Base-by-base conservation (phyloP, 139 green algal species). In the Cymbomonas tetramitiformis region DNA sequence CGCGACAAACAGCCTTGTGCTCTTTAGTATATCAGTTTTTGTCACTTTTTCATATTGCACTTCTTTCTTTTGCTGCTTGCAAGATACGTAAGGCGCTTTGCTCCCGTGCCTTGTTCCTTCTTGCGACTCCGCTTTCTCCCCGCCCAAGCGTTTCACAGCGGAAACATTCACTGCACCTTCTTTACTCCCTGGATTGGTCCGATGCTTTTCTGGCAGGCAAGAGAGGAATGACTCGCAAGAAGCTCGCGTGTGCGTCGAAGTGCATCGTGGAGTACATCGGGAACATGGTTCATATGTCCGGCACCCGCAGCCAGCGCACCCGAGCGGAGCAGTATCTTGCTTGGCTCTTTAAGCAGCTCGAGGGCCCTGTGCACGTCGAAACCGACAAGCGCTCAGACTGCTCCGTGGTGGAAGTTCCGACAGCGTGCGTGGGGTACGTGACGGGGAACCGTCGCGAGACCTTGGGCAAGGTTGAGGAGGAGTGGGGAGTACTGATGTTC, bases 401-500 rank as follows among this genome's bases (percentile, higher is more conserved):
- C 3, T 50, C 31, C 55, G 30, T 53, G 18, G 36, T 62, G 6
- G 39, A 43, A 1, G 39, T 62, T 4, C 39, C 38, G 4, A 15
- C 3, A 2, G 38, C 40, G 25, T 52, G 39, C 39, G 23, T 43
- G 24, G 55, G 40, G 9, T 62, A 53, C 38, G 26, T 62, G n/a
- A 52, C 21, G 24, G 55, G 55, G 1, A 40, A 38, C 28, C n/a
- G 31, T 15, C 40, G 55, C 23, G 12, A 10, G 5, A 30, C 24
- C 40, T 28, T 62, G 24, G 2, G 55, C 15, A 47, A 31, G 4
- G 41, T 62, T 1, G 55, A 62, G 23, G 39, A 40, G 26, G 55
- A 62, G 4, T 54, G 23, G 24, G 39, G 39, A 2, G 53, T 41
- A 3, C 24, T 62, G 9, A 62, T 62, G 55, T 62, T 62, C 30